Conservation (phyloP, 176 grass and related monocot genomes). For the Eragrostis curvula region DNA sequence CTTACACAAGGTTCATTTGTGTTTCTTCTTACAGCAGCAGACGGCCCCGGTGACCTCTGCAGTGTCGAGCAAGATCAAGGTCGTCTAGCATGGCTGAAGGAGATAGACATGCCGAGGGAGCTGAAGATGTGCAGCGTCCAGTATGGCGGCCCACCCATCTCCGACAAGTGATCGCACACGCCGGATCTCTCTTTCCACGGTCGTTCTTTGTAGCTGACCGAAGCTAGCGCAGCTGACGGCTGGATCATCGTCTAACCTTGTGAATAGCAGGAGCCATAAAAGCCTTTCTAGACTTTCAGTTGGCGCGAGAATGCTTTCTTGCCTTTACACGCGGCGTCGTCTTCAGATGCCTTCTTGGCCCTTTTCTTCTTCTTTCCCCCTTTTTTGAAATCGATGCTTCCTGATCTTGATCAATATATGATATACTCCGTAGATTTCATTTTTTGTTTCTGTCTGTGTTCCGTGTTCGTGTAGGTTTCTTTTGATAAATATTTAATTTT, state of each 20-base stretch:
- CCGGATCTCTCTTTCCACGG: neutral
- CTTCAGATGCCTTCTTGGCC: neutral
- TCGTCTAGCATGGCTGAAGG: conserved; percentile 72
- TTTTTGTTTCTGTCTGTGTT: neutral
- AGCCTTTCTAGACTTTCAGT: neutral
- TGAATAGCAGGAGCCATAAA: conserved; percentile 35
- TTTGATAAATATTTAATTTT: neutral
- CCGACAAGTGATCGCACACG: conserved; percentile 30
- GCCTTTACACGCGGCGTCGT: neutral
- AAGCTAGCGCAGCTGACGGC: conserved; percentile 1
- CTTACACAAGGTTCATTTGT: neutral
- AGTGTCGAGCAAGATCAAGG: neutral
- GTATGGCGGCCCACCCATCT: conserved; percentile 73
- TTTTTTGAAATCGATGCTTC: neutral
- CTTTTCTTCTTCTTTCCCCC: neutral
- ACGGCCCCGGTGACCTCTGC: neutral
- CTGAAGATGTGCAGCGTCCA: conserved; percentile 64
- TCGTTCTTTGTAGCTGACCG: neutral
- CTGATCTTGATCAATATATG: neutral
- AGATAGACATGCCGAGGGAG: conserved; percentile 58
- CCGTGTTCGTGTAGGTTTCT: neutral
- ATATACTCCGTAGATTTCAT: conserved; percentile 5
- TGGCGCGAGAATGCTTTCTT: neutral
- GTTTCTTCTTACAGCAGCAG: neutral
- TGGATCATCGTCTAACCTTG: conserved; percentile 21